phyloP scores from a whole-genome alignment of 2,329 filamentous ascomycete species.

The Tolypocladium ovalisporum region DNA sequence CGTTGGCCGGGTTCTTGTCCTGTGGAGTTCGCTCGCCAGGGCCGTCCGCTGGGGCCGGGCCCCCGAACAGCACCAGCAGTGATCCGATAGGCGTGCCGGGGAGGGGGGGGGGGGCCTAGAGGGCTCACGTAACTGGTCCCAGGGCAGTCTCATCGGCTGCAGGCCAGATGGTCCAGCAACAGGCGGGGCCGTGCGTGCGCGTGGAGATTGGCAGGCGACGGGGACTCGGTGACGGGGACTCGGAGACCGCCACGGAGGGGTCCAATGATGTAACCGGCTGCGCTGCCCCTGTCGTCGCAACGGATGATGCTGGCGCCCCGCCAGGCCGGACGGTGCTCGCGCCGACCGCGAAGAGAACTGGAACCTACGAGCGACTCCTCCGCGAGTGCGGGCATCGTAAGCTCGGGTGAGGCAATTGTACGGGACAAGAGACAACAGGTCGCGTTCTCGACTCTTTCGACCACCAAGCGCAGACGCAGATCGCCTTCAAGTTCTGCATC shows the following conservation, averaged over 20 bases:
- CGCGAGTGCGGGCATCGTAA: no score
- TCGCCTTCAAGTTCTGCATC: neutral
- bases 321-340: neutral
- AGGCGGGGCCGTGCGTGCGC: neutral
- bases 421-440: neutral
- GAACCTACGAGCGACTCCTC: no score
- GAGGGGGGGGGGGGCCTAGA: no score
- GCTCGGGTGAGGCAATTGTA: no score
- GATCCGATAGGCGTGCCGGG: neutral
- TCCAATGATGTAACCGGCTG: constrained; percentile 2
- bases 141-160: neutral
- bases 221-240: neutral
- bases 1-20: neutral
- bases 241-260: neutral
- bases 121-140: neutral
- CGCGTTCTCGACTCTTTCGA: neutral
- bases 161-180: neutral
- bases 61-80: no score
- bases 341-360: neutral
- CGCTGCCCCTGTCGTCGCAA: neutral
- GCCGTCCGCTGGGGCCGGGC: no score
- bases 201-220: neutral
- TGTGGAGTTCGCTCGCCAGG: no score
- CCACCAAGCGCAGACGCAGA: neutral
- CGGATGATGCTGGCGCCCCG: neutral